phyloP scores from a whole-genome alignment of 2,329 filamentous ascomycete genomes.

The Dactylellina cionopaga region DNA sequence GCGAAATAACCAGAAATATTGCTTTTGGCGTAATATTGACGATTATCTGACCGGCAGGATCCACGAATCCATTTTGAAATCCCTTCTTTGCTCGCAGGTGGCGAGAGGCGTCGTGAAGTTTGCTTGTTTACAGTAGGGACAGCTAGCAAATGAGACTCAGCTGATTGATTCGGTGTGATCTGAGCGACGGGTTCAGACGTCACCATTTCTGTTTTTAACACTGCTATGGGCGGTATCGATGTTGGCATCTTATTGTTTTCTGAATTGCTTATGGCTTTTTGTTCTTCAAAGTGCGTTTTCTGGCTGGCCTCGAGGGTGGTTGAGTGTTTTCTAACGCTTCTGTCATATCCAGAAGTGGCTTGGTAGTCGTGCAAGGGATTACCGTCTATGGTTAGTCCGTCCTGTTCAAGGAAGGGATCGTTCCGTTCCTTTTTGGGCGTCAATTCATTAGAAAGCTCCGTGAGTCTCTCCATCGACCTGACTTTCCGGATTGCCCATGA shows the following conservation, averaged over 20 bases:
- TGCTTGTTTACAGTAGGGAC: constrained; percentile 1
- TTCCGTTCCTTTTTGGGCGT: constrained; percentile 10
- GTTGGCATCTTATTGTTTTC: no score
- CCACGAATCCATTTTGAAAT: neutral
- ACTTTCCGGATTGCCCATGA: constrained; percentile 47
- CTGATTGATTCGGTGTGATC: neutral
- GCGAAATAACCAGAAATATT: constrained; percentile 1
- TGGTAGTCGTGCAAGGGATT: neutral
- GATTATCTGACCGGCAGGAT: neutral
- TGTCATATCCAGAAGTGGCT: neutral
- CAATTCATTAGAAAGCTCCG: constrained; percentile 33
- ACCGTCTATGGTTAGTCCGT: neutral
- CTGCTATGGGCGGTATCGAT: no score
- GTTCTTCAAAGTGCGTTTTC: neutral
- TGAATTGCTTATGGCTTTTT: neutral
- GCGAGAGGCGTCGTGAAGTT: neutral
- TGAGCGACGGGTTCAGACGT: neutral
- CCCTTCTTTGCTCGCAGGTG: neutral
- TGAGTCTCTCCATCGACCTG: constrained; percentile 42
- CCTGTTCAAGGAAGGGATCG: neutral
- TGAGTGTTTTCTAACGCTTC: neutral
- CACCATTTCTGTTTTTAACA: no score
- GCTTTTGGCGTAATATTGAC: constrained; percentile 1
- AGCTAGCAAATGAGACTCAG: neutral
- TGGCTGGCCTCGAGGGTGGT: neutral